Evolutionary conservation across 1,284 basidiomycete genomes (phyloP).

Genomic region (Heterobasidion irregulare): DNA sequence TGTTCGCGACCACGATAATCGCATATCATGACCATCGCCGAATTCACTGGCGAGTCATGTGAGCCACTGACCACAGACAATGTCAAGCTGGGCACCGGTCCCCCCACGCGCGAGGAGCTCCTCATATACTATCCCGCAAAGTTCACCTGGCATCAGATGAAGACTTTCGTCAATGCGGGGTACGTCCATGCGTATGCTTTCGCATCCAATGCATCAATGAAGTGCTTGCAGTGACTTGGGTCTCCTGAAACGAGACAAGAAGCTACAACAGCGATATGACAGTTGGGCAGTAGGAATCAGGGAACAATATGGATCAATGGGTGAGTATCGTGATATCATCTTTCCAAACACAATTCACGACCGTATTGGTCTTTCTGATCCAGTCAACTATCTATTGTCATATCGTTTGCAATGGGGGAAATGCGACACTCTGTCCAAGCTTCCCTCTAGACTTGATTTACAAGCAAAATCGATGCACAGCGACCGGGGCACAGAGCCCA

Average conservation of each 20-base stretch:
- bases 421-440: slow-evolving; percentile 48
- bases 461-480: neutral
- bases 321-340: slow-evolving; percentile 23
- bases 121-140: slow-evolving; percentile 59
- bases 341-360: too few species aligned
- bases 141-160: slow-evolving; percentile 69
- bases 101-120: slow-evolving; percentile 60
- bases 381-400: slow-evolving; percentile 62
- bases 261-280: slow-evolving; percentile 57
- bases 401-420: slow-evolving; percentile 69
- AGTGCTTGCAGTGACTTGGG: slow-evolving; percentile 58
- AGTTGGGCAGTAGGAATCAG: slow-evolving; percentile 50
- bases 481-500: neutral
- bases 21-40: neutral
- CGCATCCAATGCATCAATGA: neutral
- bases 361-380: neutral
- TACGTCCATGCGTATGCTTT: slow-evolving; percentile 17
- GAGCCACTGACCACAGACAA: slow-evolving; percentile 8
- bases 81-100: slow-evolving; percentile 43
- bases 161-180: slow-evolving; percentile 72
- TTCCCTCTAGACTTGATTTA: slow-evolving; percentile 6
- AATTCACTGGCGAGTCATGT: neutral
- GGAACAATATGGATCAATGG: slow-evolving; percentile 53
- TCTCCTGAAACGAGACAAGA: slow-evolving; percentile 63
- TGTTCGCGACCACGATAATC: too few species aligned